Percentiles rank a stretch among this genome's conserved stretches.
These are phyloP conservation scores for Rhizomucor pusillus DNA, from an alignment of 371 early-diverging fungal genomes.

Conservation along the genomic window DNA sequence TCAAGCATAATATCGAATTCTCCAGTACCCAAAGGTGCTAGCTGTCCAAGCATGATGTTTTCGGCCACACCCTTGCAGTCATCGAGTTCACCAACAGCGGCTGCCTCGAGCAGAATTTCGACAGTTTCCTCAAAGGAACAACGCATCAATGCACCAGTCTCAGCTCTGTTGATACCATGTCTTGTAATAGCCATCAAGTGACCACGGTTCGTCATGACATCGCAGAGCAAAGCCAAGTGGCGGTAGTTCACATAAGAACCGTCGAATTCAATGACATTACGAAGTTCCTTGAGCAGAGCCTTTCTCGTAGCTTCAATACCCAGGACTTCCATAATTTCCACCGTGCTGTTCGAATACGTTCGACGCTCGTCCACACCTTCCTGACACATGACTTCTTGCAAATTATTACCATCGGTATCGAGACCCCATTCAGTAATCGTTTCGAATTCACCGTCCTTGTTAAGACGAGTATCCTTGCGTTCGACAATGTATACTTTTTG, in stretches of 20 bases:
- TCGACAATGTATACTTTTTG: slow-evolving; percentile 91
- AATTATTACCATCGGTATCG: slow-evolving; percentile 97
- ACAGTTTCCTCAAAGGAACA: slow-evolving; percentile 99
- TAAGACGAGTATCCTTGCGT: slow-evolving; percentile 59
- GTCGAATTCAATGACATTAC: slow-evolving; percentile 96
- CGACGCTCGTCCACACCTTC: slow-evolving; percentile 81
- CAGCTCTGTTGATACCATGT: slow-evolving; percentile 98
- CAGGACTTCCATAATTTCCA: slow-evolving; percentile 92
- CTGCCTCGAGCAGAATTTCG: slow-evolving; percentile 98
- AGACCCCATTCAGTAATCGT: slow-evolving; percentile 80
- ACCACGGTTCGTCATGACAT: slow-evolving; percentile 98
- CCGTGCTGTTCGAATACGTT: slow-evolving; percentile 91
- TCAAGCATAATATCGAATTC: slow-evolving; percentile 91
- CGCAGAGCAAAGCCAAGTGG: slow-evolving; percentile 95
- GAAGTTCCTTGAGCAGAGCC: slow-evolving; percentile 91
- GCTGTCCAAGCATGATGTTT: slow-evolving; percentile 98
- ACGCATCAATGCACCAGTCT: slow-evolving; percentile 96
- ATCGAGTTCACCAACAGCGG: slow-evolving; percentile 91
- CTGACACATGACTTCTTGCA: slow-evolving; percentile 86
- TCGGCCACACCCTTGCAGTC: slow-evolving; percentile 97
- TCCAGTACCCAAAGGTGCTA: slow-evolving; percentile 99
- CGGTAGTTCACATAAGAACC: slow-evolving; percentile 99
- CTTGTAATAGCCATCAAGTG: slow-evolving; percentile 97
- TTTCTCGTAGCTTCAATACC: slow-evolving; percentile 98
- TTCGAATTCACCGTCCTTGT: slow-evolving; percentile 66